Base-by-base conservation (phyloP, 805 yeast species). In the Cyberlindnera mrakii region DNA sequence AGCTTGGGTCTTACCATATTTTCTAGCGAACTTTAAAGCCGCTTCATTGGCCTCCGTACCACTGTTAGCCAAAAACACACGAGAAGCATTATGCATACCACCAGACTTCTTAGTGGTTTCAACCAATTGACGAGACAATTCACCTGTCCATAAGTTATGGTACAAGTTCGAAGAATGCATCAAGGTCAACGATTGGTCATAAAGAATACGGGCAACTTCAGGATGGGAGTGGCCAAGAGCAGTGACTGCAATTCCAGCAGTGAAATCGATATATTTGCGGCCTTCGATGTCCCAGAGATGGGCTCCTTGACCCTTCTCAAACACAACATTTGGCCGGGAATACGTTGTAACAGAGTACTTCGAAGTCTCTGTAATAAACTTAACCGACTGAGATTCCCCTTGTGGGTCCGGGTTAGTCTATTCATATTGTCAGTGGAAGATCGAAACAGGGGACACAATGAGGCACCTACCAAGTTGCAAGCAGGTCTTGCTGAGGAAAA, bases 181-280 rank as follows among this genome's bases (percentile, higher is more conserved):
- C 52, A 91, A 68, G 9, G 80, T 80, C 29, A 62, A 60, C 1
- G 89, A 78, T 66, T 93, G 99, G 35, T 84, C 83, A 44, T 66
- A 63, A 48, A 89, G 61, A 47, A 93, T 77, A 42, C 82, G 68
- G 6, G 95, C 75, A 31, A 93, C 74, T 48, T 80, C 82, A 4
- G 80, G 78, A 54, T 93, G 75, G 20, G 89, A 70, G 59, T 93
- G 98, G 3, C 99, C 99, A 49, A 93, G 69, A 1, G 86, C 82
- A n/a, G 96, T 91, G 14, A 93, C 99, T 1, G 99, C 98, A 52
- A 93, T 91, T 41, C 99, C 99, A 2, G 97, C 89, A 1, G 91
- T 82, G 65, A 93, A 91, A 60, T 93, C 99, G 40, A 93, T 72
- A 58, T 82, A 93, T 59, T 82, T 74, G 33, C 78, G 72, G 47